Evolutionary conservation across 1,284 basidiomycete genomes (phyloP).

Genomic region (Ceratobasidium sp.): DNA sequence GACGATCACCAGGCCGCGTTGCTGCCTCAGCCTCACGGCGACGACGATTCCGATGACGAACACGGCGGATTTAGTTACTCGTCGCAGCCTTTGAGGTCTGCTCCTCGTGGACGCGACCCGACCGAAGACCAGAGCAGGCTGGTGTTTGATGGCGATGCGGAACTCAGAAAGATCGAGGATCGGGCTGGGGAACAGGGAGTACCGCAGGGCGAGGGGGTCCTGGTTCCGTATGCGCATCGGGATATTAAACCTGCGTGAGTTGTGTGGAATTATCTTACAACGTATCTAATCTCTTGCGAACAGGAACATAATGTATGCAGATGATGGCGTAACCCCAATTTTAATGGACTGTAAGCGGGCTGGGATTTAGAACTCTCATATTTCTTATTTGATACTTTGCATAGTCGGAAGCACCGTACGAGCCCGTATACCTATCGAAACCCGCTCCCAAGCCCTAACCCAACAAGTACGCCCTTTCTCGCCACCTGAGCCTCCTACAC

Average conservation of each 20-base stretch:
- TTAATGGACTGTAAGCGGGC: constrained; percentile 83
- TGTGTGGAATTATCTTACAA: neutral
- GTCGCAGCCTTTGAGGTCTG: constrained; percentile 62
- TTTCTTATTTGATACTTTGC: neutral
- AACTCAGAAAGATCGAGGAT: constrained; percentile 53
- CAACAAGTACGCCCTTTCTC: constrained; percentile 73
- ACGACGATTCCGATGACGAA: constrained; percentile 47
- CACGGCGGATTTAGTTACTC: constrained; percentile 66
- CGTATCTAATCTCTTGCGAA: constrained; percentile 1
- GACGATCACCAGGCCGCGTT: constrained; percentile 46
- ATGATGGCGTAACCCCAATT: constrained; percentile 86
- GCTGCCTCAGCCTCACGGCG: constrained; percentile 43
- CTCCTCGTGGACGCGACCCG: constrained; percentile 38
- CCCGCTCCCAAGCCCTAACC: constrained; percentile 84
- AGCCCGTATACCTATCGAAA: constrained; percentile 82
- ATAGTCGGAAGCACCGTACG: constrained; percentile 83
- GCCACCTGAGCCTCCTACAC: constrained; percentile 7
- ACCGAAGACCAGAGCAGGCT: constrained; percentile 57
- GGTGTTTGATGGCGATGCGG: constrained; percentile 77
- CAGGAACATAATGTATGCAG: constrained; percentile 96
- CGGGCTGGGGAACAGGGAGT: constrained; percentile 55
- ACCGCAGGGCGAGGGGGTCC: constrained; percentile 61
- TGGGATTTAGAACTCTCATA: neutral
- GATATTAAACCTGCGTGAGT: constrained; percentile 95
- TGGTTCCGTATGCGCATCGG: constrained; percentile 94